Evolutionary conservation across 441 rosid genomes (phyloP), one percentile per base, ranked within the genome.

Genomic region (Pelargonium australe): DNA sequence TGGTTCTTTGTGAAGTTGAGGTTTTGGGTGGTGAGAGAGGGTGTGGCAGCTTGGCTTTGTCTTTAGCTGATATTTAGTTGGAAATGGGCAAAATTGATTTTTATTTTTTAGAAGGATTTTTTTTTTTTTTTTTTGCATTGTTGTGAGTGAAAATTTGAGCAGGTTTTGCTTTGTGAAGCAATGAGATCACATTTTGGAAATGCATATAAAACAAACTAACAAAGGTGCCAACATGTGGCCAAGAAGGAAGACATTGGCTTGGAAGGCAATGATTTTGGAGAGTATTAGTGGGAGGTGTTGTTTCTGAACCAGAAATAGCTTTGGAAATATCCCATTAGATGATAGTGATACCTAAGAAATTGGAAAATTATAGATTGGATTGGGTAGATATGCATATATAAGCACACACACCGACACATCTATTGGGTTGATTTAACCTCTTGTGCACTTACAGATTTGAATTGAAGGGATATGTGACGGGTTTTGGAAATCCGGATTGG

Each of bases 401-500:
- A 3, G 5, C 31, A 11, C 37, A 2, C 1, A 64, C 7, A 0
- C 7, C 23, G 25, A 60, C 61, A 55, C 63, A 57, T 25, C 63
- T 57, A 57, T 57, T 7, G 37, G 9, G 37, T 3, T 41, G 17
- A 60, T 6, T 45, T 44, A 16, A n/a, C 23, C n/a, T 68, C 45
- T 66, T 68, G 37, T 73, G 13, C 66, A 53, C 75, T 5, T 76
- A 65, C 85, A 93, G 98, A 77, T 89, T 91, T 71, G 97, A 94
- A 74, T 82, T 91, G 75, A 79, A 91, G 81, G 93, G 81, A 63
- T 79, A 85, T 47, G 81, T 88, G 65, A 85, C 97, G 19, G 95
- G 97, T 5, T 94, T 86, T 79, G 98, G 98, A 73, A 84, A 81
- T 84, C 90, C 89, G 4, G 89, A 84, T 23, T 94, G 99, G 99